Evolutionary conservation across 352 stramenopile species (phyloP), one percentile per base, ranked within the genome.

Genomic region (Pythium grandisporangium): DNA sequence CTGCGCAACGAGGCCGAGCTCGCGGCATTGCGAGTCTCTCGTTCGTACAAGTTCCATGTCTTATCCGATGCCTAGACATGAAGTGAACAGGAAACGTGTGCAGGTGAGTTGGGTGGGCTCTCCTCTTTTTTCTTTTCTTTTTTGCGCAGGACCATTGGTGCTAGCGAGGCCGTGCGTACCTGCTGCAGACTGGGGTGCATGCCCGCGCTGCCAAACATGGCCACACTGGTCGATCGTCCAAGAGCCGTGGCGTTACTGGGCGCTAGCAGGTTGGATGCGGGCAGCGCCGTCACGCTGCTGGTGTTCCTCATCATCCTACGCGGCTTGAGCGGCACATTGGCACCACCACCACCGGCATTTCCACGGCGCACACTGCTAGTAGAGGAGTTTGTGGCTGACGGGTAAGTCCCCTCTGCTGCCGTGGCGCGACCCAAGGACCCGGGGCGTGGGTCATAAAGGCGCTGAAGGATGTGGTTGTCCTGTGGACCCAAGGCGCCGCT

Each of bases 401-500:
- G 27, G n/a, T n/a, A n/a, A n/a, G n/a, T n/a, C n/a, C n/a, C n/a
- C n/a, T n/a, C n/a, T n/a, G n/a, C n/a, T 32, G 8, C 27, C 10
- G 10, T 32, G 27, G 10, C 8, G 27, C 27, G 8, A 32, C 30
- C 24, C 2, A 35, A 53, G 22, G 70, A 62, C 0, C 67, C 72
- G 21, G 83, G 53, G 22, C 80, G 67, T 4, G 72, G 72, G 33
- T 83, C 72, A 22, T 85, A 85, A 2, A 85, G 48, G 12, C 72
- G 65, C 51, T 85, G 72, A 25, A 82, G 52, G 44, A 85, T 85
- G 27, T 83, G 53, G 24, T 40, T 80, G 17, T 67, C 51, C 43
- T 82, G 67, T 7, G 70, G 67, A 2, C 67, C 72, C 27, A 80
- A 53, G 19, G 67, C 65, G 10, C 55, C 43, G 14, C 66, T 61